Base-by-base conservation (phyloP, 2,329 filamentous ascomycete species). In the Ramularia collo-cygni region DNA sequence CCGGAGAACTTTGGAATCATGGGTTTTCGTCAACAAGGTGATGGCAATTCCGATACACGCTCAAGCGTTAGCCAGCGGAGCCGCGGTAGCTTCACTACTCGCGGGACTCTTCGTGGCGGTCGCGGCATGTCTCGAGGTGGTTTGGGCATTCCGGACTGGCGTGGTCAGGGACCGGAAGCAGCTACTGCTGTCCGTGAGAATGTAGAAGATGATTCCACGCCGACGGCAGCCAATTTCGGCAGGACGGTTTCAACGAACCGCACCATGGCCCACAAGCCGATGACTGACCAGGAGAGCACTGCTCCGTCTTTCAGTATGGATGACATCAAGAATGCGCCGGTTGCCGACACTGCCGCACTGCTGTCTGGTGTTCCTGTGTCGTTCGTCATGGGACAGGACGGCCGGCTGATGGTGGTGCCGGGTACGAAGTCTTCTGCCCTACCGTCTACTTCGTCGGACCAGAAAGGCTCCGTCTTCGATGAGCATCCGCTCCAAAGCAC, bases 61-160 rank as follows among this genome's bases (percentile, higher is more conserved):
- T 27, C 29, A 36, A 19, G 17, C 17, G 37, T 28, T 28, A 30
- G 17, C 19, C 31, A 29, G 10, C 36, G 30, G 24, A 28, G 38
- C 12, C 38, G 38, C 13, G 44, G 44, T 6, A 28, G 19, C 24
- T 35, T 26, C 16, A 39, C 31, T 32, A 28, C 10, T 17, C 48
- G 48, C n/a, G 40, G 42, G 21, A 10, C 6, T 17, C 12, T 28
- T 17, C 47, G 44, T 28, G 39, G 38, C 13, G 43, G 39, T n/a
- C 45, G 48, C 26, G 43, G 46, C 15, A 37, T 35, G 30, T 38
- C 38, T 16, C 43, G 40, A 21, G 36, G 42, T 13, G 36, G 39
- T 8, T 34, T 38, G 34, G 37, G 33, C 13, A 40, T 35, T 6
- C 31, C 40, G 7, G 28, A 33, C 29, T 37, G 34, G 29, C 28